Evolutionary conservation across 164 flowering plant species (phyloP), one percentile per base, ranked within the genome.

Genomic region (Dillenia turbinata): DNA sequence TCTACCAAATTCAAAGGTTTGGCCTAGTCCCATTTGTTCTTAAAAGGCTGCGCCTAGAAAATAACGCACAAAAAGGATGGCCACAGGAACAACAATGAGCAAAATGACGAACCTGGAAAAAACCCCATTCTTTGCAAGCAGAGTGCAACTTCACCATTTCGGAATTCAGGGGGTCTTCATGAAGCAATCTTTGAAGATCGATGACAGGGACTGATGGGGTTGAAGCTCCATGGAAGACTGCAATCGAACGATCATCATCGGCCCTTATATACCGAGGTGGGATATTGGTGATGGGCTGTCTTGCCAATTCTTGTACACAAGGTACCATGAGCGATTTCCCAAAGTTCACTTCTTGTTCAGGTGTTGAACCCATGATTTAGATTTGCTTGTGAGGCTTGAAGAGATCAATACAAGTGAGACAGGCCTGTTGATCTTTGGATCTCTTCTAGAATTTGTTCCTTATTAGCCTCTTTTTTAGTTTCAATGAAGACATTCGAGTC

Each of bases 71-170:
- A 19, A 19, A 19, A 1, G 1, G 22, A 19, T 1, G 22, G 22
- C 22, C 22, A 19, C 22, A 19, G 22, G 22, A 19, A 19, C 22
- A 19, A 19, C 22, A 19, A 19, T 1, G 22, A 19, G 22, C 1
- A 1, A 19, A 1, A 19, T 19, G 22, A 19, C 22, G 9, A 45
- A 79, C 85, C 79, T 81, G 85, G 51, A 81, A 81, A 44, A 81
- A 70, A 11, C 85, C 85, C 85, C 85, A 81, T 0, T 77, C 77
- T 65, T 51, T 65, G 70, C 76, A 79, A 15, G 81, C 76, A 12
- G 47, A 9, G 57, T 81, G 74, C 7, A 81, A 65, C 55, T 67
- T 77, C 10, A 57, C 50, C 43, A 81, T 45, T 44, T 81, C 76
- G 19, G 63, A 60, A 8, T 66, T 47, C 10, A 59, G 9, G 9